Base-by-base conservation (phyloP, 306 rosid genomes). In the Ziziphus jujuba region DNA sequence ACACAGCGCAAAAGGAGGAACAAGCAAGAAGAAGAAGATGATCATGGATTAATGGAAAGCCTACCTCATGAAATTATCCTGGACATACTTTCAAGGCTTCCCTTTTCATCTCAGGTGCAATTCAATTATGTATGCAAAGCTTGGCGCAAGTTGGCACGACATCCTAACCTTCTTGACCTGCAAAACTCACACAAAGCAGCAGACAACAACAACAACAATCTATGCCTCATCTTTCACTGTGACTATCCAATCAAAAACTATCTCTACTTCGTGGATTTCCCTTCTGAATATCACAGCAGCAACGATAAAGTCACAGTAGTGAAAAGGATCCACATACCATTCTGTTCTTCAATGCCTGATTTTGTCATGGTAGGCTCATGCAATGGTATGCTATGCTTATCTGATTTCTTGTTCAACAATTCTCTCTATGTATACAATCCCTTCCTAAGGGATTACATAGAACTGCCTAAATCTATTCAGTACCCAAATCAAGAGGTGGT, bases 171-270 rank as follows among this genome's bases (percentile, higher is more conserved):
- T 11, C 47, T 64, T 40, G 25, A 22, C 22, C 31, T 61, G 54
- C 69, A 44, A 49, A 28, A 21, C 13, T 58, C 74, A 28, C 33
- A 28, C 33, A 28, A 28, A 28, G 33, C 12, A 44, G 52, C 20
- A 67, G 61, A 28, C 36, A 44, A 47, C 2, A 70, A 47, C 2
- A 70, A 75, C 7, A 45, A 34, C 43, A 61, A 59, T 2, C 81
- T 52, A 1, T 81, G 85, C 45, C 71, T 81, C 28, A 69, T 81
- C 70, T 76, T 81, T 49, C 85, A 81, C 81, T 81, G 76, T 9
- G 85, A 81, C 50, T 63, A 14, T 35, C 81, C 85, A 44, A 63
- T 81, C 49, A 60, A 72, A 40, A 81, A 77, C 60, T 71, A 69
- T 24, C 74, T 81, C 21, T 81, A 61, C 75, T 76, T 73, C 23